These are phyloP conservation scores for Letharia lupina DNA, from an alignment of 495 filamentous ascomycete species.

Conservation along the genomic window DNA sequence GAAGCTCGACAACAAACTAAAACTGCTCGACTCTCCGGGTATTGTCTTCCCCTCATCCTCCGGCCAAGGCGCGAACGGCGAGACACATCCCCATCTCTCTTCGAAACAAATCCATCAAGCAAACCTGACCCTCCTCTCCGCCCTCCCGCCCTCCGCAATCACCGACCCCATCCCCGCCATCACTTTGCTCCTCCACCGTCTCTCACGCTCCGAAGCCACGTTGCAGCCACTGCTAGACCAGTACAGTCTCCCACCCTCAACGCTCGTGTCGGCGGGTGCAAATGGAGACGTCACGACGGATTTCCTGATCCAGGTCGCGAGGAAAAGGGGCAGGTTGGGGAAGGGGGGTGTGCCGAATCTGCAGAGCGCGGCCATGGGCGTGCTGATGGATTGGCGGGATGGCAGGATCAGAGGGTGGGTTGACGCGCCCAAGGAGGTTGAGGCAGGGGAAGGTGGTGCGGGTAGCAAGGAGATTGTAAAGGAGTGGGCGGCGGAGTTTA, in stretches of 20 bases:
- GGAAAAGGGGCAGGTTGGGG: conserved; percentile 83
- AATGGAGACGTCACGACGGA: conserved; percentile 74
- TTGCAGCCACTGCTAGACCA: conserved; percentile 68
- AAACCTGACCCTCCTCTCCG: conserved; percentile 79
- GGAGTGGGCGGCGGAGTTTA: conserved; percentile 93
- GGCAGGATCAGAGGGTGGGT: conserved; percentile 92
- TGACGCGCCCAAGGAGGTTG: conserved; percentile 50
- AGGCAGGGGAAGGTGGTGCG: conserved; percentile 30
- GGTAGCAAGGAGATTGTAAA: conserved; percentile 83
- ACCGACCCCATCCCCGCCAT: conserved; percentile 84
- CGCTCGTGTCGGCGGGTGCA: conserved; percentile 48
- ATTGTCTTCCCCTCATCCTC: conserved; percentile 73
- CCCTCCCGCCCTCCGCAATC: conserved; percentile 87
- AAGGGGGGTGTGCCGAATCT: conserved; percentile 88
- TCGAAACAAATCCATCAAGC: conserved; percentile 66
- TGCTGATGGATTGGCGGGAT: conserved; percentile 92
- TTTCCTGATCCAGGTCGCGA: conserved; percentile 87
- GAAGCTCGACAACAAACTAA: conserved; percentile 92
- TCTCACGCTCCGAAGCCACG: conserved; percentile 56
- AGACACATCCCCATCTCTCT: conserved; percentile 38
- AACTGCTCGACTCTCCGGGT: conserved; percentile 88
- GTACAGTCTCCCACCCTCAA: conserved; percentile 63
- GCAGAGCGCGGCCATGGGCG: conserved; percentile 76
- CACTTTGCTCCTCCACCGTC: conserved; percentile 64
- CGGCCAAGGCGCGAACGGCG: conserved; percentile 28